phyloP scores from a whole-genome alignment of 345 rosid genomes.

The Syzygium jambos region DNA sequence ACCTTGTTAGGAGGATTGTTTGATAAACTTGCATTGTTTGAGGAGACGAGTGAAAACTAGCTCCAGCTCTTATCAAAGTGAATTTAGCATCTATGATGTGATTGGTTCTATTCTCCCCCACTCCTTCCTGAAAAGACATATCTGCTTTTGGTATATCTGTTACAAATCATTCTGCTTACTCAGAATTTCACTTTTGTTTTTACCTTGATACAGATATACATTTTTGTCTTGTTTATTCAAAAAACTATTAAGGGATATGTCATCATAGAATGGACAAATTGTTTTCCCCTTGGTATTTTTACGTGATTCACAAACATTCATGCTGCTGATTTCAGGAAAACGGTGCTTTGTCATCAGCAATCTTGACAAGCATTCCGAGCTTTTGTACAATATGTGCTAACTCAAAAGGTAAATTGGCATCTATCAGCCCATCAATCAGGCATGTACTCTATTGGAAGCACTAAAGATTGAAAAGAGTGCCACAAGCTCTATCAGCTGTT shows the following conservation, averaged over 20 bases:
- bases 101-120: not conserved
- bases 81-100: not conserved
- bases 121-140: not conserved
- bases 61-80: not conserved
- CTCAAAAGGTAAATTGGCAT: not conserved
- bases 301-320: not conserved
- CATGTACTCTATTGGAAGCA: not conserved
- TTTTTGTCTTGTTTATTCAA: not conserved
- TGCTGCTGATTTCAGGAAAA: not conserved
- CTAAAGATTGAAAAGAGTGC: not conserved
- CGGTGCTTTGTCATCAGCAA: not conserved
- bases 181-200: not conserved
- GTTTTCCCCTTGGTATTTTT: not conserved
- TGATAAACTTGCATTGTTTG: not conserved
- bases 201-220: not conserved
- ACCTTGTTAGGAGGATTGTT: not conserved
- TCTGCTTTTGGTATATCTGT: not conserved
- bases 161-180: not conserved
- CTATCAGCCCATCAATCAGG: not conserved
- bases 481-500: not conserved
- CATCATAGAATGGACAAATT: not conserved
- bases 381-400: not conserved
- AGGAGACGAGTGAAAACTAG: not conserved
- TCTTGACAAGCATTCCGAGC: not conserved
- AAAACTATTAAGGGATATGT: not conserved